Evolutionary conservation across 164 flowering plant species (phyloP), one percentile per base, ranked within the genome.

Genomic region (Litsea cubeba): DNA sequence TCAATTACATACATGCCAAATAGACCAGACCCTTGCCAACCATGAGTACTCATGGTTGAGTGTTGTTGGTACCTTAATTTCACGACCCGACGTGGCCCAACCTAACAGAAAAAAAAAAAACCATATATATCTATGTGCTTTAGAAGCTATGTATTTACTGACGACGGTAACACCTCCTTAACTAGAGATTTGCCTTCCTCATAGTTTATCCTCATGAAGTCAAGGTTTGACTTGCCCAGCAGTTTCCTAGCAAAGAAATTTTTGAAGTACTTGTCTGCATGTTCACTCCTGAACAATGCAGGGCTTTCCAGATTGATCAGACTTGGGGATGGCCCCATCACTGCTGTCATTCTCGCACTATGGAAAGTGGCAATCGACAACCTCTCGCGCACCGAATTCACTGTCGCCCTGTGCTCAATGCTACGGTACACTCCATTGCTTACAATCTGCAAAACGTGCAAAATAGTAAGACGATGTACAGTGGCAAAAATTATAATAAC

Each of bases 401-500:
- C 79, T 12, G 76, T 70, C n/a, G 75, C 86, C 23, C 84, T 68
- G 50, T 84, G 86, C 77, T 78, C 80, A 12, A 80, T 74, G 75
- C 86, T 81, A 15, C 76, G 70, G 32, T 83, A 83, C 2, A 49
- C 3, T 0, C 86, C 86, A 76, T 83, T 83, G 50, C 71, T 83
- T 10, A 81, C 22, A 3, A 83, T 79, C 83, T 80, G 74, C 66
- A 46, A n/a, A 64, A 1, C 50, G 32, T n/a, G 30, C 7, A 12
- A 66, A 66, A 63, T 2, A 54, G 1, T 20, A 54, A 17, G n/a
- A 54, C 18, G n/a, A 5, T 54, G 60, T 14, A 54, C n/a, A 54
- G 46, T 40, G 46, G 46, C 11, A 54, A 54, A 65, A 65, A 30
- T 30, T 3, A 30, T 30, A 30, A 30, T 30, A 30, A 30, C 35